A percentile compares a stretch with the other conserved stretches of the same genome.
These are phyloP conservation scores for Naganishia vishniacii DNA, from an alignment of 768 basidiomycete genomes.

Conservation along the genomic window DNA sequence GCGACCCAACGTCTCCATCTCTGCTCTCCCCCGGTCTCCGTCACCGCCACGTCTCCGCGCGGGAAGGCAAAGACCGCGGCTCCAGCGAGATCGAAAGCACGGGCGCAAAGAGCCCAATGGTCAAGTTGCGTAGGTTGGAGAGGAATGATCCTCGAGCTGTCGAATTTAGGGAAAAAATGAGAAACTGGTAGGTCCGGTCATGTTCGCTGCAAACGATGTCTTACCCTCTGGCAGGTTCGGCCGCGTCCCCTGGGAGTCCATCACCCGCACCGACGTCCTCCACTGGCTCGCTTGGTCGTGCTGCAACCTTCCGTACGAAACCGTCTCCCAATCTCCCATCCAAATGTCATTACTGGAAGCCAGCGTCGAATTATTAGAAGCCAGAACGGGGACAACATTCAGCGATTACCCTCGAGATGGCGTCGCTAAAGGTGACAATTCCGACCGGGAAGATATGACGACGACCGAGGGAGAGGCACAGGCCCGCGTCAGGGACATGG, in stretches of 20 bases:
- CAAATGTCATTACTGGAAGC: constrained; percentile 57
- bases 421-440: too few relatives aligned
- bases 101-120: constrained; percentile 10
- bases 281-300: constrained; percentile 80
- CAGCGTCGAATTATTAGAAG: constrained; percentile 62
- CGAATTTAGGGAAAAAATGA: constrained; percentile 45
- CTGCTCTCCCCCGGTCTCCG: background rate
- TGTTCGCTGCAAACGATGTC: background rate
- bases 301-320: constrained; percentile 63
- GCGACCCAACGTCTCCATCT: background rate
- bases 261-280: constrained; percentile 60
- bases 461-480: background rate
- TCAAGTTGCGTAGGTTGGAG: constrained; percentile 32
- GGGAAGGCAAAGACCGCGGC: background rate
- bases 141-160: constrained; percentile 38
- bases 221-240: constrained; percentile 59
- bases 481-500: constrained; percentile 28
- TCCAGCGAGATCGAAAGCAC: background rate
- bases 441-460: background rate
- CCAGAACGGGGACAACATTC: constrained; percentile 63
- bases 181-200: constrained; percentile 43
- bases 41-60: background rate
- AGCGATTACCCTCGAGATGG: constrained; percentile 48
- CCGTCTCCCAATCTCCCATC: constrained; percentile 53
- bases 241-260: constrained; percentile 65